A percentile compares a stretch with the other conserved stretches of the same genome.
Evolutionary conservation across 345 rosid genomes (phyloP).

Genomic region (Abelmoschus esculentus): DNA sequence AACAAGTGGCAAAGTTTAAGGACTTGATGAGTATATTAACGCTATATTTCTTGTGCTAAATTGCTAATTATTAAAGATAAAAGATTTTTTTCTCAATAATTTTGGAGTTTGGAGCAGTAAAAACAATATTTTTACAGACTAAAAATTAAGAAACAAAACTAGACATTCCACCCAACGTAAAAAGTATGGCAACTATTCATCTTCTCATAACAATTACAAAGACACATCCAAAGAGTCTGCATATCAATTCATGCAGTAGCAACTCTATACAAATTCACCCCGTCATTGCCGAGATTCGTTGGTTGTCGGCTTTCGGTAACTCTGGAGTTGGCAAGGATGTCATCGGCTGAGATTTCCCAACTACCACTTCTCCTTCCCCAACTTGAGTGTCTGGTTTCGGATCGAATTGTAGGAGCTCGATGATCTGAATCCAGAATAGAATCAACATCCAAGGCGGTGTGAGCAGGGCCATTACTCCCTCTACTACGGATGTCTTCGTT

Average conservation of each 20-base stretch:
- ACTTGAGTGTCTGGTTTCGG: constrained; percentile 65
- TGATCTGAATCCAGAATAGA: constrained; percentile 42
- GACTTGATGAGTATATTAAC: too few species aligned
- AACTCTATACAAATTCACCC: not conserved
- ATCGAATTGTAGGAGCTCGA: constrained; percentile 57
- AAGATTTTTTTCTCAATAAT: too few species aligned
- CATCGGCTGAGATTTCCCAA: constrained; percentile 56
- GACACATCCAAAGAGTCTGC: constrained; percentile 13
- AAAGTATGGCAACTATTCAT: constrained; percentile 9
- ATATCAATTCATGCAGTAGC: not conserved
- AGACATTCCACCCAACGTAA: constrained; percentile 18
- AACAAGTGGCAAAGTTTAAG: too few species aligned
- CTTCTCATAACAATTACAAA: constrained; percentile 32
- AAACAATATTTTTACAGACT: not conserved
- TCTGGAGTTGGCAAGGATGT: constrained; percentile 14
- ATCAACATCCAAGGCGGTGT: constrained; percentile 40
- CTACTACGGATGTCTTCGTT: constrained; percentile 41
- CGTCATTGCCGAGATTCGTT: not conserved
- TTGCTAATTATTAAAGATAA: too few species aligned
- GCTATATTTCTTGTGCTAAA: too few species aligned
- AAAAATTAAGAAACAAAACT: constrained; percentile 12
- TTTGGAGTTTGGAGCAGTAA: too few species aligned
- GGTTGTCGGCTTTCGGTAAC: not conserved
- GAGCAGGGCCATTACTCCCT: constrained; percentile 24
- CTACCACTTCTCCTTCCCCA: constrained; percentile 79